Evolutionary conservation across 306 rosid species (phyloP), one percentile per base, ranked within the genome.

Genomic region (Cicer judaicum): DNA sequence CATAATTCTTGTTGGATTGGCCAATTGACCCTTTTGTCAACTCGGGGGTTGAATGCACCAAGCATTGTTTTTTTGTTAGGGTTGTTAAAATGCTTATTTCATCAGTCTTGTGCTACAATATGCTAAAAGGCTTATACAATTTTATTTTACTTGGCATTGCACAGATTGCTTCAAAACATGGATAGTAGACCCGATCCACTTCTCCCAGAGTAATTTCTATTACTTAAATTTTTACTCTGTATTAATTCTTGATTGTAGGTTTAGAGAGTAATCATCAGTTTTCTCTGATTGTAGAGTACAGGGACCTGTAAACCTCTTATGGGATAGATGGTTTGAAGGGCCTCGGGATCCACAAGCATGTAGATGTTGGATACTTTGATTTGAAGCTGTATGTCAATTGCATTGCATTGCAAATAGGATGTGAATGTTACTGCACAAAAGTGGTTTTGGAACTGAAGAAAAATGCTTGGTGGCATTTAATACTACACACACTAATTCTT

Each of bases 311-410:
- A 85, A 80, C 78, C 81, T 81, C 21, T 49, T 63, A 63, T 91
- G 93, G 97, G 86, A 89, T 84, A 83, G 87, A 77, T 92, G 97
- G 97, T 92, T 89, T 75, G 97, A 92, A 75, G 93, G 93, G 49
- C 85, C 96, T 52, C 90, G 86, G 72, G 88, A 87, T 66, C 56
- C 87, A 36, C 91, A 72, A 80, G 81, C 84, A 11, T 92, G 97
- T 81, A 76, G 87, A 64, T 90, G 97, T 80, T 39, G 70, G 79
- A 86, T 89, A 80, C 89, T 89, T 79, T 92, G 85, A 89, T 69
- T 53, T 68, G 79, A 75, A 69, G 86, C 79, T 46, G 49, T 67
- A 65, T 71, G 13, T 55, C 72, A 77, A 14, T 74, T 63, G 80
- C 54, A 59, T 73, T 61, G 80, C 49, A 55, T 52, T 67, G 62